Evolutionary conservation across 306 rosid species (phyloP).

Genomic region (Dalbergia cultrata): DNA sequence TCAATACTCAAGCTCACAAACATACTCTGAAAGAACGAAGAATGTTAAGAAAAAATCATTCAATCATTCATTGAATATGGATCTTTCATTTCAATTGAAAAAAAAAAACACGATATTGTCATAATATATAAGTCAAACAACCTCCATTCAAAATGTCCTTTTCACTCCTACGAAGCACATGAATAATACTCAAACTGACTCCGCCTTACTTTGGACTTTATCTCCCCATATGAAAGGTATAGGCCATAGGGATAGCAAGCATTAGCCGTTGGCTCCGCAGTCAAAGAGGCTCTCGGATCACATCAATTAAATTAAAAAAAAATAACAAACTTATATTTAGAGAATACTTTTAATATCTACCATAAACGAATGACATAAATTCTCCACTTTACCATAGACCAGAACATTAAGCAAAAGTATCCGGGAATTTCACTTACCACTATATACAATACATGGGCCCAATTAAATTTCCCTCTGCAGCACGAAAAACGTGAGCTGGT

Average conservation of each 20-base stretch:
- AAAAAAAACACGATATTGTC: background rate
- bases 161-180: background rate
- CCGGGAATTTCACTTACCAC: background rate
- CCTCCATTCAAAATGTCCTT: background rate
- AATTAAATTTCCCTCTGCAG: background rate
- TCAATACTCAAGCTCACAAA: too few species aligned
- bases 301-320: too few species aligned
- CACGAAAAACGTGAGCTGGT: constrained; percentile 34
- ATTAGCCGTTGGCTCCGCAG: background rate
- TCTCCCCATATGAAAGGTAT: too few species aligned
- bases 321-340: too few species aligned
- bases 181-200: background rate
- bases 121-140: background rate
- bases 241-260: too few species aligned
- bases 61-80: background rate
- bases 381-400: background rate
- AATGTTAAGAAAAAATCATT: constrained; percentile 1
- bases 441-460: background rate
- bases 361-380: background rate
- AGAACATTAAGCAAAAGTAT: background rate
- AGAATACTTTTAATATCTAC: background rate
- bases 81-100: background rate
- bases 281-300: background rate
- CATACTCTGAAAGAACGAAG: background rate
- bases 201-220: background rate